Evolutionary conservation across 2,329 filamentous ascomycete species (phyloP).

Genomic region (Alternaria longipes): DNA sequence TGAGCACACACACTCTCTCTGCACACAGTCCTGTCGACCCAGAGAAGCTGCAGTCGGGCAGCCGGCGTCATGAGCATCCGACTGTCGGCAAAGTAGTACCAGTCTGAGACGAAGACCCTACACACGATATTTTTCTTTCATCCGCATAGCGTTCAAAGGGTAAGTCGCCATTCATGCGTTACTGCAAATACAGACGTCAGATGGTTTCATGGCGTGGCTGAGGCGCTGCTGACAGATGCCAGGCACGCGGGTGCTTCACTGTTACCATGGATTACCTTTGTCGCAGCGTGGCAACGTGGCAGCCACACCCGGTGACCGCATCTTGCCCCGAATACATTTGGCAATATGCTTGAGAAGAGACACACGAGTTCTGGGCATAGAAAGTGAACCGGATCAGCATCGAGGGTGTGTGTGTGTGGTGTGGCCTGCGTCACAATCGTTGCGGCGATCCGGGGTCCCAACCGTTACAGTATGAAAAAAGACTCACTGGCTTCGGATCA

Average conservation of each 20-base stretch:
- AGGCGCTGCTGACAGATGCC: conserved; percentile 16
- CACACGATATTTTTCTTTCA: background rate
- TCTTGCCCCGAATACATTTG: background rate
- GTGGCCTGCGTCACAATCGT: background rate
- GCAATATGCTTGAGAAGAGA: background rate
- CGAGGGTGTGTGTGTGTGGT: background rate
- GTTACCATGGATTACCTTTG: background rate
- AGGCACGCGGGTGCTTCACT: conserved; percentile 2
- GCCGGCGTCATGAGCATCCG: conserved; percentile 3
- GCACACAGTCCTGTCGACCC: background rate
- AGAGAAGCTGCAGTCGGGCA: background rate
- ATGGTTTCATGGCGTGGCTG: conserved; percentile 8
- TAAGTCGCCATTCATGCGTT: conserved; percentile 5
- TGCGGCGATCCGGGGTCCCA: background rate
- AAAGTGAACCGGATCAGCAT: background rate
- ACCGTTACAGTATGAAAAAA: background rate
- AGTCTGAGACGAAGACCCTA: background rate
- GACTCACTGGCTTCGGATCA: background rate
- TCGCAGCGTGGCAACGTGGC: background rate
- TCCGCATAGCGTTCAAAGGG: background rate
- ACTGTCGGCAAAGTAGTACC: background rate
- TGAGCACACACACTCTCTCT: background rate
- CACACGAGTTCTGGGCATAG: background rate
- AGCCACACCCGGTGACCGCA: background rate
- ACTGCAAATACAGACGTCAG: background rate